Base-by-base conservation (phyloP, 2,329 filamentous ascomycete genomes). In the Neofusicoccum parvum region DNA sequence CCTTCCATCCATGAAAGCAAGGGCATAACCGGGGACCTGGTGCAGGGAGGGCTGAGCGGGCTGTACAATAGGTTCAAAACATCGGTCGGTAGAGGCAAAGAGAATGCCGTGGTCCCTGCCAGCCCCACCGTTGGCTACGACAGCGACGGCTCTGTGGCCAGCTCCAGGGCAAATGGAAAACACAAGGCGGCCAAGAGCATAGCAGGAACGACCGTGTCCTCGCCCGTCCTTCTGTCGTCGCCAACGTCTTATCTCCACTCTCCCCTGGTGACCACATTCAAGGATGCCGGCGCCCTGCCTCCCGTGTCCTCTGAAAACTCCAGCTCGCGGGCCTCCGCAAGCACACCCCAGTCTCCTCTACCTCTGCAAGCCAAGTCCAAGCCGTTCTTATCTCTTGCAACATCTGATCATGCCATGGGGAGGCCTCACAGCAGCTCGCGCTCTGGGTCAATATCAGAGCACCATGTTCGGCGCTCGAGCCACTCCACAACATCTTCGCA, bases 21-120 rank as follows among this genome's bases (percentile, higher is more conserved):
- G 75, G 86, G 86, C 9, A 82, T 92, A 43, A 83, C 89, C 0
- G 87, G 88, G 32, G 92, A 96, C 66, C 78, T 90, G 46, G 87
- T 95, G 23, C 92, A 95, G 68, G 91, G 94, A 77, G 92, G 94
- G 4, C 82, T 98, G 53, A 96, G 91, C 73, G 93, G 94, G 0
- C 81, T 98, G 43, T 98, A 97, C 77, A 95, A 87, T 78, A 89
- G 93, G 43, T 85, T 98, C 71, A 88, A 89, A 74, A 92, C 92
- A 65, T 93, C 89, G 0, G 92, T 96, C n/a, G 90, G 90, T 15
- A 91, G 84, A 14, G 86, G 84, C 49, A 89, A 86, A 69, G 86
- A 88, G 65, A 82, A 79, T 62, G 77, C 78, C 5, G 37, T 75
- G 76, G 60, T 72, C 72, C 37, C 74, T 72, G 43, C 71, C 73